These are phyloP conservation scores for Hirschfeldia incana DNA, from an alignment of 345 rosid genomes.

Conservation along the genomic window DNA sequence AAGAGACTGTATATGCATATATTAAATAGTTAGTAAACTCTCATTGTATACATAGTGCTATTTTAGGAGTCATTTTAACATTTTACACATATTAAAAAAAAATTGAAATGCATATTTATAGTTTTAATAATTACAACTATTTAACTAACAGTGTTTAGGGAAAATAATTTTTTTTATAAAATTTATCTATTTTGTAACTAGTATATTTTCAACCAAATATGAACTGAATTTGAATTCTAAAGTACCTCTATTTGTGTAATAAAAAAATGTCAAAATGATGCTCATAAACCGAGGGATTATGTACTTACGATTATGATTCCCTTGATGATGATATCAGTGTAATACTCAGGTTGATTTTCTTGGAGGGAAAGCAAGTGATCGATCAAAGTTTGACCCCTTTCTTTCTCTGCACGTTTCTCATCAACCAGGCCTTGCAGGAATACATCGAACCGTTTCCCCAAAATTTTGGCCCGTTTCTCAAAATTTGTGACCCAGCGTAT, in stretches of 20 bases:
- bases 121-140: too few relatives aligned
- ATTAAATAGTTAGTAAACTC: neutral
- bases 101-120: too few relatives aligned
- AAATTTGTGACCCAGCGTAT: slow-evolving; percentile 41
- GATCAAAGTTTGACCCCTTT: slow-evolving; percentile 43
- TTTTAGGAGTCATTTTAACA: too few relatives aligned
- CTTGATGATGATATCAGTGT: slow-evolving; percentile 54
- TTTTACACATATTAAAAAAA: too few relatives aligned
- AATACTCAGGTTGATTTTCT: slow-evolving; percentile 47
- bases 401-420: slow-evolving; percentile 38
- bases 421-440: slow-evolving; percentile 55
- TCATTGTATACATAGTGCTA: neutral
- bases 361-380: slow-evolving; percentile 57
- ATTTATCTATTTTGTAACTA: too few relatives aligned
- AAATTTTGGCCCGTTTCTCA: slow-evolving; percentile 25
- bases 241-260: too few relatives aligned
- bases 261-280: too few relatives aligned
- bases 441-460: slow-evolving; percentile 39
- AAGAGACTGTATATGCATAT: slow-evolving; percentile 27
- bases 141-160: too few relatives aligned
- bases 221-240: too few relatives aligned
- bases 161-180: too few relatives aligned
- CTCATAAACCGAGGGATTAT: neutral
- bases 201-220: too few relatives aligned
- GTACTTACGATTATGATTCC: slow-evolving; percentile 44